phyloP scores from a whole-genome alignment of 345 rosid genomes.

The Ceriops zippeliana region DNA sequence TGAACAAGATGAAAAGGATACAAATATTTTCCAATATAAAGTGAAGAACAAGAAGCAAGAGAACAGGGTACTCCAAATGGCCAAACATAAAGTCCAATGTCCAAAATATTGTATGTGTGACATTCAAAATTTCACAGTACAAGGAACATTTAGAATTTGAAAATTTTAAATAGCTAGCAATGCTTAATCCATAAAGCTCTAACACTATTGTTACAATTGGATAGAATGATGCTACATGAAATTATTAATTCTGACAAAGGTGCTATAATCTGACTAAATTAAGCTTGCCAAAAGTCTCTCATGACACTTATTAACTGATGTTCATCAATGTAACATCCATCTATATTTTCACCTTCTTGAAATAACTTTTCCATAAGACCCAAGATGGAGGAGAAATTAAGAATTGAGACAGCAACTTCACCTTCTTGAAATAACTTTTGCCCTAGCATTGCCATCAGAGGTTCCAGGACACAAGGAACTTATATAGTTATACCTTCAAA shows the following conservation, averaged over 20 bases:
- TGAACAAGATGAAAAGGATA: neutral
- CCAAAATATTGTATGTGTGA: neutral
- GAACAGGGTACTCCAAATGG: no score
- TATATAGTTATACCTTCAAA: constrained; percentile 60
- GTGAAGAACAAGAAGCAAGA: neutral
- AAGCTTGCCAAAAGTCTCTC: neutral
- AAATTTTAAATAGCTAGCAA: neutral
- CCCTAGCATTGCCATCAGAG: constrained; percentile 30
- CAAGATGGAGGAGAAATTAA: neutral
- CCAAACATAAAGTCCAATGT: neutral
- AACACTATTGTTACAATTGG: neutral
- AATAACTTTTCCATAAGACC: neutral
- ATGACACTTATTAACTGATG: neutral
- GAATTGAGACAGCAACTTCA: constrained; percentile 15
- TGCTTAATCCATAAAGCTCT: neutral
- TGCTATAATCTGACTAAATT: neutral
- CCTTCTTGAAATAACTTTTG: constrained; percentile 54
- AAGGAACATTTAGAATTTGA: neutral
- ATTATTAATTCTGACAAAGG: neutral
- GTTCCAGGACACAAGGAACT: constrained; percentile 62
- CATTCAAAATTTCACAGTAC: neutral
- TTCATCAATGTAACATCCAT: neutral
- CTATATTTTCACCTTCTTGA: neutral
- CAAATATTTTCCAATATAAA: neutral
- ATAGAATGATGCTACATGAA: neutral